Conservation (phyloP, 345 rosid species). For the Nephelium lappaceum region DNA sequence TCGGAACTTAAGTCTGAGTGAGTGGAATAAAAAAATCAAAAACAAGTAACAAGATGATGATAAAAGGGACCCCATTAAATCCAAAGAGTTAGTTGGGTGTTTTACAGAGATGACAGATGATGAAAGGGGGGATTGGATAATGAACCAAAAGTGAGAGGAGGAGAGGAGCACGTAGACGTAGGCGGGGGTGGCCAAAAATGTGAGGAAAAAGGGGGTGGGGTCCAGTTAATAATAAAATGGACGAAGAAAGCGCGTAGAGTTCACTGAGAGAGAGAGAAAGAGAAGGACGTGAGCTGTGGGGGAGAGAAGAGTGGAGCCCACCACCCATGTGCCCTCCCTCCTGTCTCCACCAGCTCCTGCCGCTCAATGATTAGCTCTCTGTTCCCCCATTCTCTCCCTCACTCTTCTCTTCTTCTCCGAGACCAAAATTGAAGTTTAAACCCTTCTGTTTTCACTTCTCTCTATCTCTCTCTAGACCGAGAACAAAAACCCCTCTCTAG, state of each 20-base stretch:
- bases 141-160: background rate
- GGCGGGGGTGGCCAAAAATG: background rate
- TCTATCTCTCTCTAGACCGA: background rate
- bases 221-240: background rate
- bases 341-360: constrained; percentile 99
- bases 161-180: constrained; percentile 6
- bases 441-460: constrained; percentile 13
- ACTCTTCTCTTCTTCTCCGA: background rate
- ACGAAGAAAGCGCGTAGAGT: background rate
- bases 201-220: background rate
- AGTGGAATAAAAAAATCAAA: background rate
- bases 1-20: background rate
- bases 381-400: constrained; percentile 24
- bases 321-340: constrained; percentile 97
- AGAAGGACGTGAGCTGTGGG: constrained; percentile 61
- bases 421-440: background rate
- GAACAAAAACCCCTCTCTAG: background rate
- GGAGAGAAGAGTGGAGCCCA: constrained; percentile 56
- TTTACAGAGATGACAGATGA: background rate
- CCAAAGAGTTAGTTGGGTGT: background rate
- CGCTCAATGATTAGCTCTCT: constrained; percentile 86
- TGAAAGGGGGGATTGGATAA: background rate
- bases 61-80: constrained; percentile 10
- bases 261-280: background rate
- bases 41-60: too few species aligned